phyloP scores from a whole-genome alignment of 2,329 filamentous ascomycete species.

The Reticulascus tulasneorum region DNA sequence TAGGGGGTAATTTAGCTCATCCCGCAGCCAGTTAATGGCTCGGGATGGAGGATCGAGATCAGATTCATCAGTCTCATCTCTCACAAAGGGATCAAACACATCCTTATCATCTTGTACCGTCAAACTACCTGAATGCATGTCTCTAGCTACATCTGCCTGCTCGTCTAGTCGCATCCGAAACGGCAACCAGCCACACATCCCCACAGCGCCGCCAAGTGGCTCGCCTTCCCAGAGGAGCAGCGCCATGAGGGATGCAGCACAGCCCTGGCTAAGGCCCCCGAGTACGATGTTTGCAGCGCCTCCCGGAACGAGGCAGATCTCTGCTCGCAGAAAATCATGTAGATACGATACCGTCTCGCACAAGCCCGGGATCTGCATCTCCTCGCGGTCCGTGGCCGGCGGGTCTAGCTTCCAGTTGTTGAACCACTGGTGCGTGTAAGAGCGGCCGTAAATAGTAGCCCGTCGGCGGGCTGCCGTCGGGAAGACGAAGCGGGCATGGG shows the following conservation, averaged over 20 bases:
- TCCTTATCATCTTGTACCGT: too few species aligned
- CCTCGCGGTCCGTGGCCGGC: slow-evolving; percentile 13
- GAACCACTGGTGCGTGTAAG: slow-evolving; percentile 30
- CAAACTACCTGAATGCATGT: too few species aligned
- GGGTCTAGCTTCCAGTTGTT: slow-evolving; percentile 31
- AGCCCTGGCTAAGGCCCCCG: slow-evolving; percentile 52
- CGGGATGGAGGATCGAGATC: too few species aligned
- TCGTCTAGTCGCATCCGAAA: too few species aligned
- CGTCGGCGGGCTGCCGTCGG: slow-evolving; percentile 39
- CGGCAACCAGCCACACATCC: slow-evolving; percentile 45
- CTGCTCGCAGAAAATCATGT: slow-evolving; percentile 30
- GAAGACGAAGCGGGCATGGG: slow-evolving; percentile 45
- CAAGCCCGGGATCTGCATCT: slow-evolving; percentile 35
- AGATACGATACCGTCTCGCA: slow-evolving; percentile 36
- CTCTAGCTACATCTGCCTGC: too few species aligned
- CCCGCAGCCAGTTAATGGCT: too few species aligned
- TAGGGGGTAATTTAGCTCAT: too few species aligned
- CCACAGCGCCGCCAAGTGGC: slow-evolving; percentile 32
- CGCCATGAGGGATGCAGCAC: slow-evolving; percentile 39
- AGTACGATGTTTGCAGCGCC: slow-evolving; percentile 38
- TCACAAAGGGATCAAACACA: too few species aligned
- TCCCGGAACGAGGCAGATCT: slow-evolving; percentile 27
- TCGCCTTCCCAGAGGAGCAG: slow-evolving; percentile 39
- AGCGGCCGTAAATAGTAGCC: slow-evolving; percentile 27
- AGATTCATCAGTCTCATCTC: too few species aligned